A percentile compares a stretch with the other conserved stretches of the same genome.
phyloP scores from a whole-genome alignment of 345 rosid genomes.

The Rhodomyrtus tomentosa region DNA sequence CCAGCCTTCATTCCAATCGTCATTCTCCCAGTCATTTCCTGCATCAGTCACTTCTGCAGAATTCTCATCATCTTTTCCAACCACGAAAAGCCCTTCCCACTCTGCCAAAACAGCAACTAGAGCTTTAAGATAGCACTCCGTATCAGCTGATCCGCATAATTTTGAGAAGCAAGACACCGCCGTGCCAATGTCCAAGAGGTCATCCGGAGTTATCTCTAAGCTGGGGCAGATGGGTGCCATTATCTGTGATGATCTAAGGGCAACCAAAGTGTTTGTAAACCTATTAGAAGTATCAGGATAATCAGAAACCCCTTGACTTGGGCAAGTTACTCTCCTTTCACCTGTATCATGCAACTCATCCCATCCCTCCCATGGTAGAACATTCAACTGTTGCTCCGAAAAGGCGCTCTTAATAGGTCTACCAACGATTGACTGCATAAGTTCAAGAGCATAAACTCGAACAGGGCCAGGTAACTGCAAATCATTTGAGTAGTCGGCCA shows the following conservation, averaged over 20 bases:
- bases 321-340: constrained; percentile 26
- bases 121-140: constrained; percentile 39
- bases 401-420: constrained; percentile 47
- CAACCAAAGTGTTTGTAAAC: constrained; percentile 70
- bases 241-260: constrained; percentile 86
- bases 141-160: constrained; percentile 38
- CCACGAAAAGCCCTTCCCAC: constrained; percentile 77
- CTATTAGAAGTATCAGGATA: constrained; percentile 45
- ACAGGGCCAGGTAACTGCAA: constrained; percentile 62
- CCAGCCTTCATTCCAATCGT: constrained; percentile 98
- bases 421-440: constrained; percentile 71
- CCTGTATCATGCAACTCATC: constrained; percentile 40
- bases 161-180: constrained; percentile 65
- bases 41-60: constrained; percentile 26
- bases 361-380: constrained; percentile 81
- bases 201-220: constrained; percentile 57
- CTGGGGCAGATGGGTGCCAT: constrained; percentile 45
- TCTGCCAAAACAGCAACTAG: constrained; percentile 64
- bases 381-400: constrained; percentile 37
- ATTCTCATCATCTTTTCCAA: constrained; percentile 23
- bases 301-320: constrained; percentile 25
- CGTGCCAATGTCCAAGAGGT: constrained; percentile 40
- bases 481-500: constrained; percentile 58
- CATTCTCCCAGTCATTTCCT: constrained; percentile 59
- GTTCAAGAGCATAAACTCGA: constrained; percentile 73